Evolutionary conservation across 306 rosid species (phyloP).

Genomic region (Cicer yamashitae): DNA sequence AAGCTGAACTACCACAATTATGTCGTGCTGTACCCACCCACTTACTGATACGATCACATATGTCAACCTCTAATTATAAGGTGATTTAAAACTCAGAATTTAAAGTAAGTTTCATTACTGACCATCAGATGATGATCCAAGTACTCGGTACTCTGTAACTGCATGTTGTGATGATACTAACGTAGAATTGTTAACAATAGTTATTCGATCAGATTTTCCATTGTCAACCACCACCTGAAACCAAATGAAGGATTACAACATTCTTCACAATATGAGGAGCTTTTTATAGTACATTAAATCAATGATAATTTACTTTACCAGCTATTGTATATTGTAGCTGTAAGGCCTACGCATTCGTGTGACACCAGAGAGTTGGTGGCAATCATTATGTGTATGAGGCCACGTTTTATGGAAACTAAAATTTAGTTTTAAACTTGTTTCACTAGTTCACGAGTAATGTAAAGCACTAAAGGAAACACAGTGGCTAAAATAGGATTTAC

Average conservation of each 20-base stretch:
- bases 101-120: conserved; percentile 45
- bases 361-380: conserved; percentile 10
- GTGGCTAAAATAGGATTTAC: conserved; percentile 11
- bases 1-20: background rate
- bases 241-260: conserved; percentile 34
- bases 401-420: conserved; percentile 4
- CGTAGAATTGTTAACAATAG: conserved; percentile 53
- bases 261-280: conserved; percentile 5
- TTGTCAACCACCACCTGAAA: conserved; percentile 82
- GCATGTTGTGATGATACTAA: conserved; percentile 72
- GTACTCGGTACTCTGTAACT: conserved; percentile 74
- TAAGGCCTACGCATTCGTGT: conserved; percentile 39
- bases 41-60: background rate
- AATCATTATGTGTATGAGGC: conserved; percentile 9
- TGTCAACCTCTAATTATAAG: conserved; percentile 22
- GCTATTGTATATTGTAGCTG: conserved; percentile 16
- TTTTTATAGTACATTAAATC: conserved; percentile 31
- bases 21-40: background rate
- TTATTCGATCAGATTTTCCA: conserved; percentile 84
- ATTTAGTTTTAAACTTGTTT: conserved; percentile 30
- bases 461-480: conserved; percentile 33
- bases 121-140: conserved; percentile 75
- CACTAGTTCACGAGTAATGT: conserved; percentile 24
- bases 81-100: conserved; percentile 34
- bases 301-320: conserved; percentile 2